Evolutionary conservation across 106 monocot genomes (phyloP).

Genomic region (Gastrodia elata): DNA sequence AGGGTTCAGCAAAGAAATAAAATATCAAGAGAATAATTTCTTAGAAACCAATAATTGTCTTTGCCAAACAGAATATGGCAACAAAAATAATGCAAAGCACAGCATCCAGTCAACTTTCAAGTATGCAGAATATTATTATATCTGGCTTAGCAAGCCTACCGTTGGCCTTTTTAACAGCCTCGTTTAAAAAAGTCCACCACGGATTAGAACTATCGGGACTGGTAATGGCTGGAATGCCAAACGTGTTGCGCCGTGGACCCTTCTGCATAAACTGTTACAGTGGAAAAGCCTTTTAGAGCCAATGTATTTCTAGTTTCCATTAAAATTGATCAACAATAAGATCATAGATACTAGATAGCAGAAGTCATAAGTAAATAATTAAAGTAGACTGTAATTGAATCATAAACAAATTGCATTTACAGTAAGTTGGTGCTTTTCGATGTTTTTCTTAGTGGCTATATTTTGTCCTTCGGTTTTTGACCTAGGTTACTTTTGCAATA

Average conservation of each 20-base stretch:
- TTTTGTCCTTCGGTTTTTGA: too few relatives aligned
- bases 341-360: background rate
- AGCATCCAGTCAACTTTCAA: background rate
- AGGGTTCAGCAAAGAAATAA: too few relatives aligned
- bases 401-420: background rate
- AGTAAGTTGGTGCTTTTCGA: background rate
- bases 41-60: background rate
- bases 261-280: conserved; percentile 62
- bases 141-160: conserved; percentile 75
- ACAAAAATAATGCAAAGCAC: background rate
- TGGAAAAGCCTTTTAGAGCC: conserved; percentile 11
- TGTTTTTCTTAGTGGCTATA: background rate
- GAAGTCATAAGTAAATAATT: background rate
- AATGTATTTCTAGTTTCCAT: background rate
- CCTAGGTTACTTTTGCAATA: too few relatives aligned
- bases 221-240: conserved; percentile 73
- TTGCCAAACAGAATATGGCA: background rate
- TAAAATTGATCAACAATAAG: background rate
- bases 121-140: background rate
- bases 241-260: conserved; percentile 43
- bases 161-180: conserved; percentile 61
- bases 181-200: conserved; percentile 75
- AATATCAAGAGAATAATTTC: too few relatives aligned
- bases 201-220: conserved; percentile 60
- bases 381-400: too few relatives aligned